Evolutionary conservation across 2,329 filamentous ascomycete genomes (phyloP).

Genomic region (Coniochaeta sp.): DNA sequence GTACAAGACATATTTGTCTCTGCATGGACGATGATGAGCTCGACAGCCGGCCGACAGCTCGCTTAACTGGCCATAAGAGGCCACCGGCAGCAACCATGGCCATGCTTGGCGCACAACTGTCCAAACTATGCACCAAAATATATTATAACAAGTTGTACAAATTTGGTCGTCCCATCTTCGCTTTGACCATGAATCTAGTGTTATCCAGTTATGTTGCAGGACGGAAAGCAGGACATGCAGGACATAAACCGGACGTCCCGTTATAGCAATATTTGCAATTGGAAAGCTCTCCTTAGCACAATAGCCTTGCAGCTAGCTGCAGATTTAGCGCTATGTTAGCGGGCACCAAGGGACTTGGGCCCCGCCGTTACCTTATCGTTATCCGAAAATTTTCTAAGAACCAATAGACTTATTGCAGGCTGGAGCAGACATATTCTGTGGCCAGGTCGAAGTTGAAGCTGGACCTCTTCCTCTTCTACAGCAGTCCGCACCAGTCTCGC

Average conservation of each 20-base stretch:
- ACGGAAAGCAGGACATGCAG: neutral
- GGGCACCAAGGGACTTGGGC: neutral
- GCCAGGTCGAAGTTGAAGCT: neutral
- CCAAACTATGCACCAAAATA: neutral
- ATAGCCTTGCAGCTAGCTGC: neutral
- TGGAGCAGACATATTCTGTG: neutral
- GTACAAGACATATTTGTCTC: neutral
- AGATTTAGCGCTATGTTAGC: neutral
- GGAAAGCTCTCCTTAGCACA: neutral
- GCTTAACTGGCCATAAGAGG: neutral
- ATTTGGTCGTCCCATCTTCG: neutral
- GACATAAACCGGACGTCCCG: neutral
- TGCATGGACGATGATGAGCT: neutral
- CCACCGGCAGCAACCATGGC: neutral
- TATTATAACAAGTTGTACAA: neutral
- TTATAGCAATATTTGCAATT: neutral
- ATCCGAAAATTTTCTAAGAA: conserved; percentile 2
- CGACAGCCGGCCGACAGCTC: neutral
- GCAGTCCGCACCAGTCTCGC: neutral
- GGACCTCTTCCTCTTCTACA: neutral
- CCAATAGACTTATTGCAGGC: neutral
- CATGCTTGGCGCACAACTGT: neutral
- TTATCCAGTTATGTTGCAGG: neutral
- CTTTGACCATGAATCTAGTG: neutral
- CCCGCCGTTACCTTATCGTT: neutral